A percentile compares a stretch with the other conserved stretches of the same genome.
Conservation (phyloP, 1,284 basidiomycete species). For the Puccinia hordei region DNA sequence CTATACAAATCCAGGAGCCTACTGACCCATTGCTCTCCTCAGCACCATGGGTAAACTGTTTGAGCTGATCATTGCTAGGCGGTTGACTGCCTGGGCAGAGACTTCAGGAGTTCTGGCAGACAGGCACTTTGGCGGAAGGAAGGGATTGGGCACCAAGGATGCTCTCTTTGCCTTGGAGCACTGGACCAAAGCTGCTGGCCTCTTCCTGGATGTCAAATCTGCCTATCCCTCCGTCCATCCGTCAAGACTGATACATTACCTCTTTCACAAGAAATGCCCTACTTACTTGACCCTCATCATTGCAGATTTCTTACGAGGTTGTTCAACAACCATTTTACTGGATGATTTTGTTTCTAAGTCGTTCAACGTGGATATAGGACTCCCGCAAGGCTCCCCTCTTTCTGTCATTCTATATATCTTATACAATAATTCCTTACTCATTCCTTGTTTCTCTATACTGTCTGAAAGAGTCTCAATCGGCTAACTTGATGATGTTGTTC, state of each 20-base stretch:
- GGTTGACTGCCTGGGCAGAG: background rate
- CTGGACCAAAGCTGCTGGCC: background rate
- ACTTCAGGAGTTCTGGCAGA: no score
- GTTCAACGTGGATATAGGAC: background rate
- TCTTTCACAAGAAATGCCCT: background rate
- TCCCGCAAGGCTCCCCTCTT: constrained; percentile 18
- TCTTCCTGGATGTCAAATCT: constrained; percentile 27
- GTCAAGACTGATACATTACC: background rate
- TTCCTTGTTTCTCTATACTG: background rate
- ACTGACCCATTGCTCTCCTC: constrained; percentile 13
- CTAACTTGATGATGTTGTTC: constrained; percentile 19
- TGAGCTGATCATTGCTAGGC: background rate
- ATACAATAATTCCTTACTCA: background rate
- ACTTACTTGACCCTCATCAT: background rate
- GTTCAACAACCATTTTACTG: background rate
- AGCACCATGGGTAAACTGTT: constrained; percentile 3
- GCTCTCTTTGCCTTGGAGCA: no score
- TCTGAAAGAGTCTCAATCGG: background rate
- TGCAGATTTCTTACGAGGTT: background rate
- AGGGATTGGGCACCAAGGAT: background rate
- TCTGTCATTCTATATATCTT: constrained; percentile 18
- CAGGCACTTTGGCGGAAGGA: background rate
- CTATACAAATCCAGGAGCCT: constrained; percentile 19
- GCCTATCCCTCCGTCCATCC: constrained; percentile 9
- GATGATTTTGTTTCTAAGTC: background rate